phyloP scores from a whole-genome alignment of 2,329 filamentous ascomycete species.

The Cercospora berteroae region DNA sequence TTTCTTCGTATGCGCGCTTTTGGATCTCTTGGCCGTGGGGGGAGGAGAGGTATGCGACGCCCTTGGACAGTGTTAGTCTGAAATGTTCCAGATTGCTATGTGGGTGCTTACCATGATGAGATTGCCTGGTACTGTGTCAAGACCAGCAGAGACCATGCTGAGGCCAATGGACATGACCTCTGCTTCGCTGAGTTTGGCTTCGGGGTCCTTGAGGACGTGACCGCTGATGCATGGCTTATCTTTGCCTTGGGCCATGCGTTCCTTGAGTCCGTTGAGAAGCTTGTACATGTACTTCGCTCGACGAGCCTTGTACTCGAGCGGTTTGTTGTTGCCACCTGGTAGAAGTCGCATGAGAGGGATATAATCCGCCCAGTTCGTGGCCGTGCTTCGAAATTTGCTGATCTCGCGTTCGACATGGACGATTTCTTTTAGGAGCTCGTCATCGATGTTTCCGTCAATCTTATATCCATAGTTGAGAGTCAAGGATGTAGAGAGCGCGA shows the following conservation, averaged over 20 bases:
- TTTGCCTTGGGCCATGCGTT: constrained; percentile 60
- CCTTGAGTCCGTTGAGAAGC: constrained; percentile 60
- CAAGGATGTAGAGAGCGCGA: constrained; percentile 72
- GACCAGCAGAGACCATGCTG: constrained; percentile 76
- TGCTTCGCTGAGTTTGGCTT: constrained; percentile 66
- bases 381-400: constrained; percentile 72
- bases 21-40: constrained; percentile 68
- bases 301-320: constrained; percentile 64
- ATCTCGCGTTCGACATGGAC: constrained; percentile 72
- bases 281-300: constrained; percentile 65
- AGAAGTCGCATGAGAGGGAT: constrained; percentile 70
- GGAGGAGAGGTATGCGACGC: constrained; percentile 71
- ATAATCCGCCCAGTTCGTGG: constrained; percentile 78
- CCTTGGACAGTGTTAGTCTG: constrained; percentile 35
- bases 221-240: constrained; percentile 68
- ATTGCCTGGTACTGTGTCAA: constrained; percentile 78
- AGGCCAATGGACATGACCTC: constrained; percentile 79
- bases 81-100: too few relatives aligned
- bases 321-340: constrained; percentile 60
- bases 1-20: constrained; percentile 65
- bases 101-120: constrained; percentile 60
- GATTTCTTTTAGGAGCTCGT: constrained; percentile 69
- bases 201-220: constrained; percentile 68
- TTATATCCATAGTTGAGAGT: constrained; percentile 78
- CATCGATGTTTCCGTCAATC: constrained; percentile 68